These are phyloP conservation scores for Neodidymelliopsis sp. DNA, from an alignment of 2,329 filamentous ascomycete genomes.

Conservation along the genomic window DNA sequence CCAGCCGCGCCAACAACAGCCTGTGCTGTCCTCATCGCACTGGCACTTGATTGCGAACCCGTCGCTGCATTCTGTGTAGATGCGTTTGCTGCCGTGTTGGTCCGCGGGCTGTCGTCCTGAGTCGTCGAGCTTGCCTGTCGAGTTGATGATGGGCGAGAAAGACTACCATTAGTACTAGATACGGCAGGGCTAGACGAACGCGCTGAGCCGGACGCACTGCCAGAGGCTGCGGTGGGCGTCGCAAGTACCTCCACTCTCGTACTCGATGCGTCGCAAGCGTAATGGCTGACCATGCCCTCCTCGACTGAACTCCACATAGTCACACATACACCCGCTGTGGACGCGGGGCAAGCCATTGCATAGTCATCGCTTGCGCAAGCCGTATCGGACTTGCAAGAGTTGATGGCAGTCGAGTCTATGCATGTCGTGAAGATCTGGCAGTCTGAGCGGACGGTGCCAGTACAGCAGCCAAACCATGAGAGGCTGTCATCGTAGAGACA, in stretches of 20 bases:
- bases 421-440: constrained; percentile 22
- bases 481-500: constrained; percentile 21
- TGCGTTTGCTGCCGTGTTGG: constrained; percentile 1
- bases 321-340: constrained; percentile 18
- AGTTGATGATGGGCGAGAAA: background rate
- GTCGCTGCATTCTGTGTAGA: background rate
- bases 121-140: background rate
- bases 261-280: constrained; percentile 19
- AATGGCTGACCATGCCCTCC: constrained; percentile 19
- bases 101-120: background rate
- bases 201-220: background rate
- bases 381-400: constrained; percentile 14
- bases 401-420: constrained; percentile 19
- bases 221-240: constrained; percentile 1
- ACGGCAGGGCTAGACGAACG: background rate
- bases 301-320: constrained; percentile 13
- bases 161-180: background rate
- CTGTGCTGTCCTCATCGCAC: constrained; percentile 10
- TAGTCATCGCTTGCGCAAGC: constrained; percentile 20
- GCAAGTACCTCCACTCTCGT: constrained; percentile 14
- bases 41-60: constrained; percentile 2
- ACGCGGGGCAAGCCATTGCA: constrained; percentile 17
- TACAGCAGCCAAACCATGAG: constrained; percentile 32
- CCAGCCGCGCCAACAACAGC: constrained; percentile 9
- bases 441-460: constrained; percentile 7